Percentiles rank a stretch among this genome's conserved stretches.
Conservation (phyloP, 768 basidiomycete genomes). For the Tulasnella sp. region DNA sequence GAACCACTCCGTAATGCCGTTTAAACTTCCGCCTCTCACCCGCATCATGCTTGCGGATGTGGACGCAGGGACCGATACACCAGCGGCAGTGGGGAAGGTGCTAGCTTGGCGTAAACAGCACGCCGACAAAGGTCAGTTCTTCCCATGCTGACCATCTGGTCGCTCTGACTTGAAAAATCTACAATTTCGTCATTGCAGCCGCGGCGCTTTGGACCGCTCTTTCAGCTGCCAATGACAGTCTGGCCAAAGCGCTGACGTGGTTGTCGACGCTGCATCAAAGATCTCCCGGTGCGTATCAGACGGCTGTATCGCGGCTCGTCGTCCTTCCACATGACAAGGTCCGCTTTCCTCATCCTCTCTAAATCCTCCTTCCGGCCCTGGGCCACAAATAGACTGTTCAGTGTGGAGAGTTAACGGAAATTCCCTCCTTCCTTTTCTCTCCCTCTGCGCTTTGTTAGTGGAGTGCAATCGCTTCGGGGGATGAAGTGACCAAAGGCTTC, state of each 20-base stretch:
- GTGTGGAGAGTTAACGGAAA: too few species aligned
- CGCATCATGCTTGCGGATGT: slow-evolving; percentile 90
- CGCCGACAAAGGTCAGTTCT: slow-evolving; percentile 40
- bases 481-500: slow-evolving; percentile 10
- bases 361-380: too few species aligned
- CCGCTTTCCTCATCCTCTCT: background rate
- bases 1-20: slow-evolving; percentile 59
- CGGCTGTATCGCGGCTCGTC: slow-evolving; percentile 9
- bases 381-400: too few species aligned
- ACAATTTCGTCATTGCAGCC: slow-evolving; percentile 11
- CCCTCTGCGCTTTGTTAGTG: slow-evolving; percentile 1
- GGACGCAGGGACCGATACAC: slow-evolving; percentile 91
- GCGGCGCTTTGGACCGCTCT: slow-evolving; percentile 22
- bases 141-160: background rate
- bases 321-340: slow-evolving; percentile 6
- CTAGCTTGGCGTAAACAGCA: slow-evolving; percentile 75
- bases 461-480: background rate
- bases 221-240: slow-evolving; percentile 17
- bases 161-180: too few species aligned
- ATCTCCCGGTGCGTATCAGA: slow-evolving; percentile 10
- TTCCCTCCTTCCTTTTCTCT: background rate
- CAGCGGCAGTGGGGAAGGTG: slow-evolving; percentile 85
- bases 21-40: slow-evolving; percentile 74
- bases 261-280: slow-evolving; percentile 6
- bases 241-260: slow-evolving; percentile 17